Base-by-base conservation (phyloP, 352 stramenopile species). In the Globisporangium radiosum region DNA sequence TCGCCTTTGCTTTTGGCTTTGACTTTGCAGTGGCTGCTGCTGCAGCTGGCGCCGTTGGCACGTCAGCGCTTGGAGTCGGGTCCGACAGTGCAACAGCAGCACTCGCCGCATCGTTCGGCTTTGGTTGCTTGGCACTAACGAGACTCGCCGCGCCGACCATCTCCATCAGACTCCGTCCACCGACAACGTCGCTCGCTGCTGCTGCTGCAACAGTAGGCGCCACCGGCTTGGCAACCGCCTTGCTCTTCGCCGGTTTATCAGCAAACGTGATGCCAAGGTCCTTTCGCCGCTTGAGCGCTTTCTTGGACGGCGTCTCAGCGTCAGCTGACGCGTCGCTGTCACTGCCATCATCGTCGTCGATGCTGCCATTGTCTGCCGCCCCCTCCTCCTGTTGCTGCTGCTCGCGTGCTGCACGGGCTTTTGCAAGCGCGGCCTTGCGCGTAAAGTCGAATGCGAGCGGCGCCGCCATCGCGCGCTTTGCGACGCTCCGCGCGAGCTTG, bases 391-490 rank as follows among this genome's bases (percentile, higher is more conserved):
- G 63, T 8, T 68, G 62, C 17, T 61, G 58, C 14, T 68, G 61
- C 14, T 63, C 57, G 25, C 71, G 63, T 9, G 47, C 60, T n/a
- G 54, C 59, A 42, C 71, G 71, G 8, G 57, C 63, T 44, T 76
- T 67, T 37, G 66, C 66, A 40, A 67, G 72, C 15, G 69, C 73
- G 48, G 72, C 75, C 25, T 68, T 72, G 44, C 71, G 74, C 9
- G 73, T 72, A 43, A 86, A 86, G 36, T 86, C 69, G 17, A 86
- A 86, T 51, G 82, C 76, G 6, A 82, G 5, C 5, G 68, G 59
- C 39, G 44, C 51, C 0, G 50, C 60, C 43, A 60, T 66, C 37
- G 64, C 67, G 56, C 70, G 73, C 48, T 63, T 64, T 13, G 69
- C 49, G 19, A 61, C 60, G 47, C 45, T 65, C 51, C 70, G 68